Conservation (phyloP, 2,329 filamentous ascomycete genomes). For the Alternaria solani region DNA sequence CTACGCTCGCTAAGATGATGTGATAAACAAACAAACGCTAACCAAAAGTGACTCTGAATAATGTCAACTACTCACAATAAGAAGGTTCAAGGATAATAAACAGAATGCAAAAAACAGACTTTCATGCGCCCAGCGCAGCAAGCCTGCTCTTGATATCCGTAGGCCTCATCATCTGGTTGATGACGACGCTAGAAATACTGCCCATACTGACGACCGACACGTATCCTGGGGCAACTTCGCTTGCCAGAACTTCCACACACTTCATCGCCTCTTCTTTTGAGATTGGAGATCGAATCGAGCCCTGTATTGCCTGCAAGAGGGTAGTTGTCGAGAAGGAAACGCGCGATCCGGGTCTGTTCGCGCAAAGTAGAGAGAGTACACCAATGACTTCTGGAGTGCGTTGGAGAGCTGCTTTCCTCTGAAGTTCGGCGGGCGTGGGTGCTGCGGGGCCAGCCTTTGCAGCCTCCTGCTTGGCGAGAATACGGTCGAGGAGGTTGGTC, state of each 20-base stretch:
- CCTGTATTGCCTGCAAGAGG: constrained; percentile 54
- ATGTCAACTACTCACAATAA: not conserved
- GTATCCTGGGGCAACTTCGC: constrained; percentile 56
- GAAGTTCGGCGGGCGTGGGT: constrained; percentile 53
- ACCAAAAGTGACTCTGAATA: not conserved
- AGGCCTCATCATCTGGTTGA: constrained; percentile 49
- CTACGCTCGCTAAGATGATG: constrained; percentile 1
- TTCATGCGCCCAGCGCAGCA: constrained; percentile 37
- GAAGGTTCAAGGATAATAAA: not conserved
- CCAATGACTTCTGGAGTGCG: constrained; percentile 56
- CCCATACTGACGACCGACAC: constrained; percentile 51
- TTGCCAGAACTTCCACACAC: constrained; percentile 54
- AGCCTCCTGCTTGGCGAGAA: constrained; percentile 59
- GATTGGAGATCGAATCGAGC: constrained; percentile 57
- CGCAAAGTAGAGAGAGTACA: constrained; percentile 54
- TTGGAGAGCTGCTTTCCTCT: constrained; percentile 58
- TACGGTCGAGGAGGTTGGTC: constrained; percentile 59
- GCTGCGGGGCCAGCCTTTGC: constrained; percentile 49
- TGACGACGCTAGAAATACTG: constrained; percentile 54
- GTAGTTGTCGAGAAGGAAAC: constrained; percentile 56
- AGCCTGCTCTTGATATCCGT: constrained; percentile 45
- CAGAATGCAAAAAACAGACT: not conserved
- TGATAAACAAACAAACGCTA: not conserved
- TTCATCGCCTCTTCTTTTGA: constrained; percentile 55
- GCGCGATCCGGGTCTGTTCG: constrained; percentile 44